Evolutionary conservation across 768 basidiomycete species (phyloP), one percentile per base, ranked within the genome.

Genomic region (Holtermanniella nyarrowii): DNA sequence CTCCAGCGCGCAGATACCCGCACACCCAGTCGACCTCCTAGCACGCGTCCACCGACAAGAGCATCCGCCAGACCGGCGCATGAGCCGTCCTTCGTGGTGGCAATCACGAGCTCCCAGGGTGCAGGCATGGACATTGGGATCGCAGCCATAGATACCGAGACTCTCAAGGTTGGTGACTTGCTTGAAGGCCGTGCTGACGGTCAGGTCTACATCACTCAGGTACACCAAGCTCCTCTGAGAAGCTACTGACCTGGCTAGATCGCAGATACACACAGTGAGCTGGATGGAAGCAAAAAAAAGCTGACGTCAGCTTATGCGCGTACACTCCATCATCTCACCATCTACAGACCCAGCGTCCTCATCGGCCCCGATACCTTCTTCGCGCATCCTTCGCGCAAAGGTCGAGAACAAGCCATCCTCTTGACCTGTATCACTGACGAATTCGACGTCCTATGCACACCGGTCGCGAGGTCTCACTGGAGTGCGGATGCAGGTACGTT

Each of bases 121-220:
- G 76, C 87, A 24, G 83, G 83, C 0, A 76, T 84, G 49, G 89
- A 93, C 65, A 80, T 93, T 7, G 90, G 90, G 2, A 80, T 95
- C 26, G 88, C 87, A 0, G 85, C 85, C 0, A 76, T 89, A n/a
- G 82, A 90, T 53, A 79, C 77, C 50, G 26, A 25, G 4, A 23
- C 16, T 22, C 5, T 3, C 24, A 48, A 24, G 22, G 42, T 21
- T 20, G 16, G 25, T 18, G 23, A 23, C 18, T 41, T 23, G 41
- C 39, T 2, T 44, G 41, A 46, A 46, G 12, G 21, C 21, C 4
- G 40, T 20, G 37, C 14, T 26, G 10, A 23, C 10, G 39, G 23
- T 47, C 25, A 4, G 21, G n/a, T 1, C 16, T 1, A 24, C 13
- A 23, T 31, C 23, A 20, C 14, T 20, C 16, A 7, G 5, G 3